Evolutionary conservation across 495 filamentous ascomycete genomes (phyloP).

Genomic region (Schizothecium vesticola): DNA sequence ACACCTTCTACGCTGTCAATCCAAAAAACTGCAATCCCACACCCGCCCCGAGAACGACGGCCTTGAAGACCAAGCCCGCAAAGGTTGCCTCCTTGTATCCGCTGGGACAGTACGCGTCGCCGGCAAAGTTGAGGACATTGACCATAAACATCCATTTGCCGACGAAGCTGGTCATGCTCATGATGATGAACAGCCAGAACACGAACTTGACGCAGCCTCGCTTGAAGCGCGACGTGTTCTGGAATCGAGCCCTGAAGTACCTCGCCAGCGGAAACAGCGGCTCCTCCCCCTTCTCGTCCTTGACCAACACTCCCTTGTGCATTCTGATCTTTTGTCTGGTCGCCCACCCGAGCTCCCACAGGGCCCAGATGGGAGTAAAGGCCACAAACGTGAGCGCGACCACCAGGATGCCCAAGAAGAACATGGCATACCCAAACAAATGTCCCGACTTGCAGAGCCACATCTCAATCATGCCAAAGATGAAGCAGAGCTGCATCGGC

Average conservation of each 20-base stretch:
- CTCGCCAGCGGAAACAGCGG: conserved; percentile 1
- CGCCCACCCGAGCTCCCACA: conserved; percentile 3
- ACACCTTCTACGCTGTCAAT: neutral
- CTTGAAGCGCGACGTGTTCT: conserved; percentile 6
- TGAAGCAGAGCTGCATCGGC: conserved; percentile 1
- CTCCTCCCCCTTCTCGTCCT: neutral
- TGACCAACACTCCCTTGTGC: neutral
- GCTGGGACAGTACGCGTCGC: conserved; percentile 4
- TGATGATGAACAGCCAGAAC: conserved; percentile 6
- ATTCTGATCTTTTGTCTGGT: neutral
- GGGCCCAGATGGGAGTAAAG: neutral
- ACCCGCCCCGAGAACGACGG: neutral
- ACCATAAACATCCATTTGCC: conserved; percentile 14
- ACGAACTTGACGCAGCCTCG: conserved; percentile 2
- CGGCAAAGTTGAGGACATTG: conserved; percentile 2
- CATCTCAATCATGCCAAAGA: conserved; percentile 3
- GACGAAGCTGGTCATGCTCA: conserved; percentile 4
- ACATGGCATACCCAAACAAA: neutral
- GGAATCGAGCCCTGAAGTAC: neutral
- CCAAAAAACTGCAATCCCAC: conserved; percentile 1
- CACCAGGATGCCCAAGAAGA: neutral
- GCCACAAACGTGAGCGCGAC: neutral
- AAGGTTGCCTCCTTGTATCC: conserved; percentile 8
- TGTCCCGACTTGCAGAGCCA: neutral
- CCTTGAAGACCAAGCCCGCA: conserved; percentile 3